phyloP scores from a whole-genome alignment of 441 rosid genomes.

The Viola pubescens region DNA sequence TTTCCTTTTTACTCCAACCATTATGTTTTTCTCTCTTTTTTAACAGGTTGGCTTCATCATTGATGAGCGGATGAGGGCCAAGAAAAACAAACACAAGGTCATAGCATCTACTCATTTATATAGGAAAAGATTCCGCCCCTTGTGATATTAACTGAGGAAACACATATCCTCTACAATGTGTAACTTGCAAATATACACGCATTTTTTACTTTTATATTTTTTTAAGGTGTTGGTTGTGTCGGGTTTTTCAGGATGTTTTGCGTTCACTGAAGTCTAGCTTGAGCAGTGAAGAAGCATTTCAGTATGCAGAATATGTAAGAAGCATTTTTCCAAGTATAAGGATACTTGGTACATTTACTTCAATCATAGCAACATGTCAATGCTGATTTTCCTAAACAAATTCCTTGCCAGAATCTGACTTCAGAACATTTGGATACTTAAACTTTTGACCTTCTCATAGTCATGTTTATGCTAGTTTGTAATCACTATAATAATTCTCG shows the following conservation, averaged over 20 bases:
- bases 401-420: neutral
- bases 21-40: slow-evolving; percentile 1
- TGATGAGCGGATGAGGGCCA: slow-evolving; percentile 71
- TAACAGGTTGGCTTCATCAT: slow-evolving; percentile 76
- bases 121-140: neutral
- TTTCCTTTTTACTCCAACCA: too few species aligned
- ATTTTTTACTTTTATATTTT: neutral
- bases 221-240: slow-evolving; percentile 9
- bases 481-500: slow-evolving; percentile 2
- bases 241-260: slow-evolving; percentile 62
- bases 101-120: slow-evolving; percentile 3
- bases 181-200: neutral
- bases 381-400: neutral
- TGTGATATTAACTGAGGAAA: neutral
- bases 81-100: slow-evolving; percentile 86
- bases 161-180: neutral
- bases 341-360: neutral
- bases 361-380: neutral
- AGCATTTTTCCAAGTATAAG: slow-evolving; percentile 5
- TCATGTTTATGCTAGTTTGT: neutral
- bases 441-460: neutral
- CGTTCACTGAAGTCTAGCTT: slow-evolving; percentile 57
- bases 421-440: neutral
- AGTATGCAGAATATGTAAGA: slow-evolving; percentile 85
- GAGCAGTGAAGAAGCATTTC: slow-evolving; percentile 63